Conservation (phyloP, 108 stramenopile genomes). For the Stephanodiscus minutulus region DNA sequence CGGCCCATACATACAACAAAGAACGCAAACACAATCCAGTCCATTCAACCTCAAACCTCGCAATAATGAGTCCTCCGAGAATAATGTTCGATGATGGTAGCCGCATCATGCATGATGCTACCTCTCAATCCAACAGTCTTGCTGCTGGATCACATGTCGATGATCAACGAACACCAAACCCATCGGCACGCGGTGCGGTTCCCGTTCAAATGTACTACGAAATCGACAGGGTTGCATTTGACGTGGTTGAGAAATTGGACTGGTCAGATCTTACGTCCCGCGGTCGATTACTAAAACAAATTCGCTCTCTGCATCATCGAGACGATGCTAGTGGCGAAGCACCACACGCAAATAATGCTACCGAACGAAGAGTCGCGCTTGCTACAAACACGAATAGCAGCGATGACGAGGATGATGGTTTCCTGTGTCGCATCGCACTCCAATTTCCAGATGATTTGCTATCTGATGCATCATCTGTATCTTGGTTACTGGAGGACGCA, state of each 20-base stretch:
- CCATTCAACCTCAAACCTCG: no score
- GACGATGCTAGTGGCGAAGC: background rate
- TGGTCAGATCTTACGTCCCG: slow-evolving; percentile 31
- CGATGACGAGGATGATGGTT: slow-evolving; percentile 35
- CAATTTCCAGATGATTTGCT: slow-evolving; percentile 91
- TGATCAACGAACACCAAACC: slow-evolving; percentile 2
- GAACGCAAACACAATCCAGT: no score
- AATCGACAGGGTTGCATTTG: slow-evolving; percentile 58
- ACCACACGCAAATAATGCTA: background rate
- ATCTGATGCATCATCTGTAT: slow-evolving; percentile 74
- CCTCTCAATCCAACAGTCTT: background rate
- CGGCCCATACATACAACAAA: no score
- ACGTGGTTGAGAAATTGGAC: slow-evolving; percentile 47
- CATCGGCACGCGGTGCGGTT: slow-evolving; percentile 37
- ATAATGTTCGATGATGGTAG: slow-evolving; percentile 86
- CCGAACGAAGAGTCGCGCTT: background rate
- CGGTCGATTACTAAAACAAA: slow-evolving; percentile 19
- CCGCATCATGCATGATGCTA: slow-evolving; percentile 59
- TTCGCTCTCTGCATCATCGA: background rate
- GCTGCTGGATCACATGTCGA: background rate
- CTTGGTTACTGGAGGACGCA: slow-evolving; percentile 66
- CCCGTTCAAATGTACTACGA: slow-evolving; percentile 71
- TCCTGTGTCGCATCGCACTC: slow-evolving; percentile 72
- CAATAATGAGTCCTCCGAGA: slow-evolving; percentile 55
- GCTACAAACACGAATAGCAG: slow-evolving; percentile 3